phyloP scores from a whole-genome alignment of 2,329 filamentous ascomycete species.

The Fusarium sp. region DNA sequence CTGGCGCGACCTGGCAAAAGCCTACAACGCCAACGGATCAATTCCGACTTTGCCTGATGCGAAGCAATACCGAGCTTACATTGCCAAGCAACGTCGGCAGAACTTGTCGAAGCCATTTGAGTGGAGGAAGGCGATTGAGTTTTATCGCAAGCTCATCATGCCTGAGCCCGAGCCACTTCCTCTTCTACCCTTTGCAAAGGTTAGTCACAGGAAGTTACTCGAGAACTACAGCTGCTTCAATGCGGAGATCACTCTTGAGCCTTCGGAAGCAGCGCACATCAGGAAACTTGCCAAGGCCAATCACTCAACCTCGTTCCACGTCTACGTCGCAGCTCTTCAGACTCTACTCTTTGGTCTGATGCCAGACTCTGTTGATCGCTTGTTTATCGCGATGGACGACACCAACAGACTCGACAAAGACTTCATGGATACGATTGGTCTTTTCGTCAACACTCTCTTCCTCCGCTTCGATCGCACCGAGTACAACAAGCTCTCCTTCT shows the following conservation, averaged over 20 bases:
- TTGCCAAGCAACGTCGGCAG: neutral
- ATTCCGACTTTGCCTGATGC: neutral
- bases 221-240: neutral
- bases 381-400: conserved; percentile 9
- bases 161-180: neutral
- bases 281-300: neutral
- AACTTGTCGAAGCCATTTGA: neutral
- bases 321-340: conserved; percentile 1
- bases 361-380: neutral
- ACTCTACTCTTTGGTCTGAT: neutral
- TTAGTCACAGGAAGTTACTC: neutral
- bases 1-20: neutral
- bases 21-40: neutral
- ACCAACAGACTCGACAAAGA: neutral
- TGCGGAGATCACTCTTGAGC: neutral
- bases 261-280: neutral
- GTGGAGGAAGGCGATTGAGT: conserved; percentile 2
- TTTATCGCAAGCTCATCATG: neutral
- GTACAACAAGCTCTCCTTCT: neutral
- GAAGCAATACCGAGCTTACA: neutral
- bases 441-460: conserved; percentile 10
- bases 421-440: neutral
- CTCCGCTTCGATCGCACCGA: neutral
- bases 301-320: conserved; percentile 2
- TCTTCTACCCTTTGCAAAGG: neutral